These are phyloP conservation scores for Leptodontidium sp. DNA, from an alignment of 2,329 filamentous ascomycete genomes.

Conservation along the genomic window DNA sequence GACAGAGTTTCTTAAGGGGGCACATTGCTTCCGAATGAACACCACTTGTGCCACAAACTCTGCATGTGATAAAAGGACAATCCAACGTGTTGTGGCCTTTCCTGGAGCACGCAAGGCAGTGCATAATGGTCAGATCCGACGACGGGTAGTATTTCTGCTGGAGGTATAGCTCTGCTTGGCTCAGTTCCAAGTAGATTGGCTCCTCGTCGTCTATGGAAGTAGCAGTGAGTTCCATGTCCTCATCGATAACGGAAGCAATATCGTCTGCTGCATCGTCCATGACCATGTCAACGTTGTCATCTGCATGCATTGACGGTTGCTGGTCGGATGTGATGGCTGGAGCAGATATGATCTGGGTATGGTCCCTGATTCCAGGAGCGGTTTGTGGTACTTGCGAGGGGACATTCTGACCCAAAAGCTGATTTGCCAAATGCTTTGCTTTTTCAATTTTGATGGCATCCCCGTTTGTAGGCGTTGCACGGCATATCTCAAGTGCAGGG, in stretches of 20 bases:
- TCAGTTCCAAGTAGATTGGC: slow-evolving; percentile 1
- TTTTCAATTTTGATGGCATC: slow-evolving; percentile 8
- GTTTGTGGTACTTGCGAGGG: too few species aligned
- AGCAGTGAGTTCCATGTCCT: neutral
- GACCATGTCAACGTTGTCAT: neutral
- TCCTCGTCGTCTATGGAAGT: neutral
- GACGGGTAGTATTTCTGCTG: slow-evolving; percentile 59
- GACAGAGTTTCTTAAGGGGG: slow-evolving; percentile 59
- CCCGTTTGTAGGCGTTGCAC: neutral
- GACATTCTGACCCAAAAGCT: neutral
- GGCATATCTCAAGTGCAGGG: neutral
- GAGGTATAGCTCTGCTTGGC: slow-evolving; percentile 40
- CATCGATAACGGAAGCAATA: neutral
- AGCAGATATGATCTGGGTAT: neutral
- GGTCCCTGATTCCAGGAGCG: neutral
- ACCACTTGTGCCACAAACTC: slow-evolving; percentile 54
- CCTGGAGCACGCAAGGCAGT: slow-evolving; percentile 61
- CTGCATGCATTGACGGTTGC: neutral
- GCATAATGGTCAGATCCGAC: slow-evolving; percentile 40
- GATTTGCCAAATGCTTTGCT: slow-evolving; percentile 1
- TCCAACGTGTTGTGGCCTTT: slow-evolving; percentile 54
- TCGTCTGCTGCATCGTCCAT: slow-evolving; percentile 6
- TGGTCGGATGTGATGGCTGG: too few species aligned
- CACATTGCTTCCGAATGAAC: slow-evolving; percentile 60
- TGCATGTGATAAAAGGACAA: slow-evolving; percentile 59